Percentiles rank a stretch among this genome's conserved stretches.
Conservation (phyloP, 306 rosid species). For the Rosa persica region DNA sequence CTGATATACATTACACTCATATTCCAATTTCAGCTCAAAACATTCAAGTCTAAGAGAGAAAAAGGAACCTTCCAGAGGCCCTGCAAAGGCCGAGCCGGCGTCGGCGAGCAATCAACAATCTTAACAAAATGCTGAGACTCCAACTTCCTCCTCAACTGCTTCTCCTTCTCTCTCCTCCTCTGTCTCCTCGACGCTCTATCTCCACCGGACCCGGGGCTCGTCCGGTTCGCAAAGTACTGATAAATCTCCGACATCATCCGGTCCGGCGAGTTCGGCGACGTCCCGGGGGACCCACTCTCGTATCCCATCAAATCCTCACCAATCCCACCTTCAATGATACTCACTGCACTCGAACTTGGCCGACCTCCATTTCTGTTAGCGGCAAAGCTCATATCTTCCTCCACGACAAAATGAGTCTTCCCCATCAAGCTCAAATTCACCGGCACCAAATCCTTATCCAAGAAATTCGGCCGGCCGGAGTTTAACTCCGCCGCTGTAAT, state of each 20-base stretch:
- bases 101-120: conserved; percentile 75
- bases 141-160: conserved; percentile 68
- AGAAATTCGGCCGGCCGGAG: conserved; percentile 25
- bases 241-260: conserved; percentile 73
- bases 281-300: conserved; percentile 72
- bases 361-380: conserved; percentile 31
- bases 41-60: conserved; percentile 30
- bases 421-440: conserved; percentile 74
- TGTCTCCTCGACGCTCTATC: conserved; percentile 74
- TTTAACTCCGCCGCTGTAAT: conserved; percentile 20
- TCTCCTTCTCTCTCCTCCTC: conserved; percentile 74
- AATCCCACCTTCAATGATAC: conserved; percentile 31
- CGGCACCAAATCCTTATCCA: conserved; percentile 49
- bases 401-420: conserved; percentile 67
- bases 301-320: conserved; percentile 39
- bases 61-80: conserved; percentile 93
- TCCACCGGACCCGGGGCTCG: conserved; percentile 70
- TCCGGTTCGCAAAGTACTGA: conserved; percentile 83
- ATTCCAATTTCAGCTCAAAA: background rate
- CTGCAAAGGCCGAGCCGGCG: conserved; percentile 79
- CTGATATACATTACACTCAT: background rate
- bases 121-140: conserved; percentile 94
- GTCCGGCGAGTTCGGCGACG: conserved; percentile 75
- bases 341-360: conserved; percentile 44
- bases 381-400: conserved; percentile 51